phyloP scores from a whole-genome alignment of 768 basidiomycete species.

The Tylopilus vinaceipallidus region DNA sequence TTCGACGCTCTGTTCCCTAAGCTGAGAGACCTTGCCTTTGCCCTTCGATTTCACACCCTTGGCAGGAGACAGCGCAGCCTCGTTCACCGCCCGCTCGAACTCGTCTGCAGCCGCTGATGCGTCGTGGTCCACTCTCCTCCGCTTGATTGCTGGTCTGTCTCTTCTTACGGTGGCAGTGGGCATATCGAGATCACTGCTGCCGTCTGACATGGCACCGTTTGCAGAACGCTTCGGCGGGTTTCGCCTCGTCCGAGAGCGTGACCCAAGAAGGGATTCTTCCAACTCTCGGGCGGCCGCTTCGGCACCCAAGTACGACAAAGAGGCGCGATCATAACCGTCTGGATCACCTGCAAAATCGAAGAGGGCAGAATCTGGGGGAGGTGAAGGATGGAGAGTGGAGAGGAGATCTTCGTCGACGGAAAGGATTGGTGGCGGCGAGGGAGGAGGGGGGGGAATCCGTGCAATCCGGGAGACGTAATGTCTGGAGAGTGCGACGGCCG shows the following conservation, averaged over 20 bases:
- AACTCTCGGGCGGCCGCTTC: slow-evolving; percentile 59
- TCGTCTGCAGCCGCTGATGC: slow-evolving; percentile 43
- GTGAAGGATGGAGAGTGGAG: slow-evolving; percentile 37
- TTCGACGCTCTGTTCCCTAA: slow-evolving; percentile 59
- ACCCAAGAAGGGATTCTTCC: slow-evolving; percentile 53
- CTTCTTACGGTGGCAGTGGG: slow-evolving; percentile 33
- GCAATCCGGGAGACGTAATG: slow-evolving; percentile 42
- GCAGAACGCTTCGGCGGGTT: slow-evolving; percentile 50
- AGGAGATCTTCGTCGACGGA: slow-evolving; percentile 36
- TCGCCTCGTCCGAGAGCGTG: slow-evolving; percentile 35
- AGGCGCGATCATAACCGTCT: slow-evolving; percentile 23
- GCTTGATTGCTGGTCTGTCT: slow-evolving; percentile 53
- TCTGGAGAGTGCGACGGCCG: slow-evolving; percentile 44
- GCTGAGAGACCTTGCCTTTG: slow-evolving; percentile 48
- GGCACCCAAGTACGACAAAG: slow-evolving; percentile 32
- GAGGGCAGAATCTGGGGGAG: slow-evolving; percentile 30
- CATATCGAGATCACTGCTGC: slow-evolving; percentile 56
- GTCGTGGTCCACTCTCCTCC: slow-evolving; percentile 55
- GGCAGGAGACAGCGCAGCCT: slow-evolving; percentile 36
- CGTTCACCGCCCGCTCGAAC: slow-evolving; percentile 42
- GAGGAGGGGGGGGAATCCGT: slow-evolving; percentile 42
- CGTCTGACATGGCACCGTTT: slow-evolving; percentile 51
- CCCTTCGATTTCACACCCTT: slow-evolving; percentile 42
- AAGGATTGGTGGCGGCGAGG: slow-evolving; percentile 35
- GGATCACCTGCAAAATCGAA: slow-evolving; percentile 30